Conservation (phyloP, 1,284 basidiomycete species). For the Ceratobasidium sp. region DNA sequence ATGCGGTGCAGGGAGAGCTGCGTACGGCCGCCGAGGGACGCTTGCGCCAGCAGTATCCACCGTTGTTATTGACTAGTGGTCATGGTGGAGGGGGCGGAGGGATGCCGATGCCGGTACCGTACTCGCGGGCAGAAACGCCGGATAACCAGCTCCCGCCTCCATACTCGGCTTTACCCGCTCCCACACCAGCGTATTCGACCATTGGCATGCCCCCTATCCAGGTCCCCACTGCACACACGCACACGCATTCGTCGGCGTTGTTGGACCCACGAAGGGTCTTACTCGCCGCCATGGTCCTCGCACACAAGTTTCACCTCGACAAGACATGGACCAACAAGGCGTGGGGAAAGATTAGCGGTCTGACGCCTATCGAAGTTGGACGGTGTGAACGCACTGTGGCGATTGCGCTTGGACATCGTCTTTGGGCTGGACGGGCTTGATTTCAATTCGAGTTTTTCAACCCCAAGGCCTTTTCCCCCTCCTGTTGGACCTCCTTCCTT, state of each 20-base stretch:
- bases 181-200: background rate
- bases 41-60: constrained; percentile 1
- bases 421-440: constrained; percentile 75
- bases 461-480: background rate
- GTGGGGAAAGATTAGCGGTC: constrained; percentile 88
- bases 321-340: constrained; percentile 92
- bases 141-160: constrained; percentile 23
- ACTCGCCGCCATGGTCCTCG: constrained; percentile 87
- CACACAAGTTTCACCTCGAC: constrained; percentile 93
- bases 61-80: background rate
- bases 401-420: constrained; percentile 83
- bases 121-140: background rate
- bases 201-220: constrained; percentile 33
- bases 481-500: background rate
- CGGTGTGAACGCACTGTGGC: constrained; percentile 84
- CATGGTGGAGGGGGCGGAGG: background rate
- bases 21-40: constrained; percentile 36
- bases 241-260: constrained; percentile 60
- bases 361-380: constrained; percentile 81
- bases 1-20: constrained; percentile 37
- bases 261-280: constrained; percentile 90
- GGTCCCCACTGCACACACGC: background rate
- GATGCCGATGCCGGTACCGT: background rate
- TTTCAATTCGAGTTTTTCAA: background rate
- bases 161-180: constrained; percentile 32